A percentile compares a stretch with the other conserved stretches of the same genome.
Conservation (phyloP, 352 stramenopile genomes). For the Phytopythium boreale region DNA sequence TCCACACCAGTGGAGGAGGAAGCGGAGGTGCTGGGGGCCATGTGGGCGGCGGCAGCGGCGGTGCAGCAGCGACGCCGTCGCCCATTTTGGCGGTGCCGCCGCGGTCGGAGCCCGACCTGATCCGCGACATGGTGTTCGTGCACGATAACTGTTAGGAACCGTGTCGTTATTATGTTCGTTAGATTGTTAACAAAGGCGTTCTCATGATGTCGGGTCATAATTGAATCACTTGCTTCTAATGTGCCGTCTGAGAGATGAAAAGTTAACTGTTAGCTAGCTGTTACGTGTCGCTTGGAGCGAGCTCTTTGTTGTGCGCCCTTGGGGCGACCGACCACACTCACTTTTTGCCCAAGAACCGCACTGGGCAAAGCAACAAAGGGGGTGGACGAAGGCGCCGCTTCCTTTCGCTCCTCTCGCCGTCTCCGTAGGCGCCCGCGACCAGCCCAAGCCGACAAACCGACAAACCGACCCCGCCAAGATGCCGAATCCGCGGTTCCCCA, state of each 20-base stretch:
- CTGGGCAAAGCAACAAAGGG: neutral
- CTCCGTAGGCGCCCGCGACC: neutral
- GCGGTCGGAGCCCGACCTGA: slow-evolving; percentile 41
- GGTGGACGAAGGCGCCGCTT: neutral
- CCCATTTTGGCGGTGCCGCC: slow-evolving; percentile 1
- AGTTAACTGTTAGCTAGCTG: too few species aligned
- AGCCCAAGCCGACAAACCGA: too few species aligned
- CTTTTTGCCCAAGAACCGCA: neutral
- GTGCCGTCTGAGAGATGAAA: too few species aligned
- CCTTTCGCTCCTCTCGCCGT: neutral
- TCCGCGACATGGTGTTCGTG: slow-evolving; percentile 46
- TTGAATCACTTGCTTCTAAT: too few species aligned
- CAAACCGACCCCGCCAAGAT: slow-evolving; percentile 26
- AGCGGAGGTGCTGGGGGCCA: neutral
- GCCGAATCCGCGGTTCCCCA: slow-evolving; percentile 89
- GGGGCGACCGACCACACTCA: too few species aligned
- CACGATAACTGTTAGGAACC: slow-evolving; percentile 41
- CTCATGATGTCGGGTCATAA: too few species aligned
- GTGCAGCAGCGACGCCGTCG: slow-evolving; percentile 8
- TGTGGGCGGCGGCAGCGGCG: slow-evolving; percentile 6
- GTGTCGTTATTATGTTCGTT: neutral
- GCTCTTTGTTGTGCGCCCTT: neutral
- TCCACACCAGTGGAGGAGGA: neutral
- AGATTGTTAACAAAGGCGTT: neutral
- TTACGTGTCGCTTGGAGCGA: too few species aligned